Evolutionary conservation across 1,284 basidiomycete species (phyloP).

Genomic region (Tilletia horrida): DNA sequence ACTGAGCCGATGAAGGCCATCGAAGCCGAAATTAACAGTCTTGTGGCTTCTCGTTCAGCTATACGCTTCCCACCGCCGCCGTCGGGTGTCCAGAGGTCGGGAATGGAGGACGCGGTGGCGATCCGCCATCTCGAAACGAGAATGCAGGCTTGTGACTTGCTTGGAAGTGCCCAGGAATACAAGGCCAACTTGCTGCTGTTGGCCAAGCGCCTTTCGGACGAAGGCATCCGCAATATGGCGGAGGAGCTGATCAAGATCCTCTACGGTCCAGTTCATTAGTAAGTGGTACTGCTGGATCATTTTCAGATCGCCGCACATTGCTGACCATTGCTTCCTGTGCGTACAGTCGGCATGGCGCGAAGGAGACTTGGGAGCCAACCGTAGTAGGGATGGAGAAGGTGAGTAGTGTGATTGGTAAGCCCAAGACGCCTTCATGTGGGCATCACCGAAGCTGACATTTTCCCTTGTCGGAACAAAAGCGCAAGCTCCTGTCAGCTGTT

Average conservation of each 20-base stretch:
- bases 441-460: no score
- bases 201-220: conserved; percentile 45
- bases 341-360: conserved; percentile 19
- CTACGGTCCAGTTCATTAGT: conserved; percentile 50
- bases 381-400: conserved; percentile 24
- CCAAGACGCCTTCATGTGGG: neutral
- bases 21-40: conserved; percentile 45
- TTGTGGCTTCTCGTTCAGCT: conserved; percentile 30
- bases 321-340: neutral
- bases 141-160: conserved; percentile 44
- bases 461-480: neutral
- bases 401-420: no score
- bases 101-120: conserved; percentile 38
- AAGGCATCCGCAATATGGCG: conserved; percentile 46
- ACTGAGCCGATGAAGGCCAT: conserved; percentile 42
- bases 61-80: neutral
- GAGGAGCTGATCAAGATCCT: conserved; percentile 49
- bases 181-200: conserved; percentile 37
- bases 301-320: neutral
- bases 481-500: neutral
- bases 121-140: conserved; percentile 49
- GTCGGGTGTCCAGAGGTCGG: conserved; percentile 22
- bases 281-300: conserved; percentile 17
- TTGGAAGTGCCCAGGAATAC: conserved; percentile 49
- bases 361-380: conserved; percentile 24